Evolutionary conservation across 805 yeast species (phyloP).

Genomic region (Starmerella bombi): DNA sequence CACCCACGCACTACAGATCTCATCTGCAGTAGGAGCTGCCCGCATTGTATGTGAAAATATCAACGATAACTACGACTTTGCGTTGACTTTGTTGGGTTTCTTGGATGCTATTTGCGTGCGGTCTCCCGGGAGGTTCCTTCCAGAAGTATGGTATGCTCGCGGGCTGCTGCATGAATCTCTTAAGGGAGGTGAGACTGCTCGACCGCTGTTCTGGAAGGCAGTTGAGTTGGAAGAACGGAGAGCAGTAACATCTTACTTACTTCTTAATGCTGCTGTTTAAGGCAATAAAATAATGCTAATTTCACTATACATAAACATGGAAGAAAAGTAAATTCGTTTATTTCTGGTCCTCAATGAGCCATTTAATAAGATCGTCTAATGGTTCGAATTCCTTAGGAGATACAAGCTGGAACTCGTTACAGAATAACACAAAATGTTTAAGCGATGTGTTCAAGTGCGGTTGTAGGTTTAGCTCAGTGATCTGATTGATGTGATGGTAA

Average conservation of each 20-base stretch:
- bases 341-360: constrained; percentile 38
- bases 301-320: too few relatives aligned
- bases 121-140: constrained; percentile 32
- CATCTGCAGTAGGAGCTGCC: constrained; percentile 19
- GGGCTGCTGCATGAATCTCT: constrained; percentile 48
- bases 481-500: constrained; percentile 95
- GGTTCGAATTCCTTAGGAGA: constrained; percentile 83
- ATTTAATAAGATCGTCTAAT: constrained; percentile 63
- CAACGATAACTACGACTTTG: not conserved
- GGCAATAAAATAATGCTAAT: not conserved
- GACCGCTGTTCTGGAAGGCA: constrained; percentile 40
- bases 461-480: constrained; percentile 81
- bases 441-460: constrained; percentile 86
- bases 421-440: constrained; percentile 82
- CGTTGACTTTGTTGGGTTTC: constrained; percentile 6
- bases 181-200: constrained; percentile 39
- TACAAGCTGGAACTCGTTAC: constrained; percentile 69
- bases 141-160: constrained; percentile 61
- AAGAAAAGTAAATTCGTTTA: too few relatives aligned
- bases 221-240: constrained; percentile 18
- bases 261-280: not conserved
- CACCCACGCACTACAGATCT: constrained; percentile 13
- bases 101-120: constrained; percentile 18
- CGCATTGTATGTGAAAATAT: constrained; percentile 1
- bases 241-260: constrained; percentile 14